These are phyloP conservation scores for Skeletonema tropicum DNA, from an alignment of 108 stramenopile species.

Conservation along the genomic window DNA sequence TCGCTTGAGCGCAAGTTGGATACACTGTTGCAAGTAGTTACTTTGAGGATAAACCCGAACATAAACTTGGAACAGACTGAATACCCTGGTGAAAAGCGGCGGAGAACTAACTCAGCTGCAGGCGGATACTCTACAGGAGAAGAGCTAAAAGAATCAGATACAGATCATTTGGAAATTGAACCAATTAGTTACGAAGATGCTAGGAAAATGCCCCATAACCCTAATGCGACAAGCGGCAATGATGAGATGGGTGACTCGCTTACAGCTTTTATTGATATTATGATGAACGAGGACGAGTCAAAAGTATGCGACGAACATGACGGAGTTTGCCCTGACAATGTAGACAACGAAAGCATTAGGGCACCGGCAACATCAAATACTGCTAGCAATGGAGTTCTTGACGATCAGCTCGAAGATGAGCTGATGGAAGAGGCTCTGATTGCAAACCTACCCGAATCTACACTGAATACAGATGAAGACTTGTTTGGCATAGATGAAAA, in stretches of 20 bases:
- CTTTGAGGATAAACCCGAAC: constrained; percentile 10
- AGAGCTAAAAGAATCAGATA: not conserved
- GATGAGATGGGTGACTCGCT: constrained; percentile 8
- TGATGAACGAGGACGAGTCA: constrained; percentile 17
- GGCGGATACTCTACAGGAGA: not conserved
- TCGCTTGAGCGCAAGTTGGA: constrained; percentile 22
- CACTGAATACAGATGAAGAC: constrained; percentile 7
- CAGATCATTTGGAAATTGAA: constrained; percentile 13
- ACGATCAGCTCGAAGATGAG: constrained; percentile 15
- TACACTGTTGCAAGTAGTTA: constrained; percentile 16
- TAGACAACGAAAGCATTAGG: not conserved
- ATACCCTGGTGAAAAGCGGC: constrained; percentile 19
- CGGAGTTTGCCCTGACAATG: not conserved
- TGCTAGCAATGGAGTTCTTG: not conserved
- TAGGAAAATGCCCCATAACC: constrained; percentile 1
- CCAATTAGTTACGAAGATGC: constrained; percentile 4
- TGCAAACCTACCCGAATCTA: constrained; percentile 16
- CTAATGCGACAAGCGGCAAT: not conserved
- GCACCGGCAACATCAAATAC: not conserved
- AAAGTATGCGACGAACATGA: not conserved
- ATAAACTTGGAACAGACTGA: not conserved
- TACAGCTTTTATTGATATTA: constrained; percentile 28
- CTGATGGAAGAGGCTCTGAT: constrained; percentile 31
- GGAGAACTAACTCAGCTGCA: not conserved
- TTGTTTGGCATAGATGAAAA: constrained; percentile 18